phyloP scores from a whole-genome alignment of 306 rosid genomes.

The Comarum palustre region DNA sequence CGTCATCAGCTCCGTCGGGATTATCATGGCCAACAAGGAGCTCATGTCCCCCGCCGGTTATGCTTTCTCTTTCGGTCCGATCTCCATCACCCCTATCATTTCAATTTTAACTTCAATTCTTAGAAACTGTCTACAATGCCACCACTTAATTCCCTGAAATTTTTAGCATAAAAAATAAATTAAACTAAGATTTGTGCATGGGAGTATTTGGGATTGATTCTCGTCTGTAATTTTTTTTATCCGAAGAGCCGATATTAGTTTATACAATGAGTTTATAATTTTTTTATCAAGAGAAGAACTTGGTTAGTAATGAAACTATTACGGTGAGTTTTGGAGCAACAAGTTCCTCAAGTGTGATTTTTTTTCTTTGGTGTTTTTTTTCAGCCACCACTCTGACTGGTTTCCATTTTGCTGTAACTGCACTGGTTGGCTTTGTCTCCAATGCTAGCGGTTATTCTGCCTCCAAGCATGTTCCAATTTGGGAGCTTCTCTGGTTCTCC shows the following conservation, averaged over 20 bases:
- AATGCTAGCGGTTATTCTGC: constrained; percentile 75
- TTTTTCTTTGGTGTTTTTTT: no score
- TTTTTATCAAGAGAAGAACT: no score
- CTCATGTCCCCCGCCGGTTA: constrained; percentile 80
- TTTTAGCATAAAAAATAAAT: no score
- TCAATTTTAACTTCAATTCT: not conserved
- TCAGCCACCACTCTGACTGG: constrained; percentile 91
- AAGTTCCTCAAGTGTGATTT: not conserved
- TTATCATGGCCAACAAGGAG: constrained; percentile 88
- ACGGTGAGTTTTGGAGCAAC: no score
- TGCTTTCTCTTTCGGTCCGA: constrained; percentile 64
- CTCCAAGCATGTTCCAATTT: constrained; percentile 82
- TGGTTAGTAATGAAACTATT: no score
- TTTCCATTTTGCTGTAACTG: constrained; percentile 88
- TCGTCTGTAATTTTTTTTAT: no score
- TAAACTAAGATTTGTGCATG: no score
- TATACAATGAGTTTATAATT: no score
- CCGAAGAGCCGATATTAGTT: no score
- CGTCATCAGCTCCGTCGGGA: constrained; percentile 80
- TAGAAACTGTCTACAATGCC: no score
- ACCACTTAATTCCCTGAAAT: no score
- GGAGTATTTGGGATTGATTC: no score
- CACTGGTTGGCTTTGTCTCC: constrained; percentile 77
- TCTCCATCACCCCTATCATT: not conserved
- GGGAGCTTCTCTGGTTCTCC: constrained; percentile 97